Evolutionary conservation across 257 asterid species (phyloP).

Genomic region (Solanum ossicruentum): DNA sequence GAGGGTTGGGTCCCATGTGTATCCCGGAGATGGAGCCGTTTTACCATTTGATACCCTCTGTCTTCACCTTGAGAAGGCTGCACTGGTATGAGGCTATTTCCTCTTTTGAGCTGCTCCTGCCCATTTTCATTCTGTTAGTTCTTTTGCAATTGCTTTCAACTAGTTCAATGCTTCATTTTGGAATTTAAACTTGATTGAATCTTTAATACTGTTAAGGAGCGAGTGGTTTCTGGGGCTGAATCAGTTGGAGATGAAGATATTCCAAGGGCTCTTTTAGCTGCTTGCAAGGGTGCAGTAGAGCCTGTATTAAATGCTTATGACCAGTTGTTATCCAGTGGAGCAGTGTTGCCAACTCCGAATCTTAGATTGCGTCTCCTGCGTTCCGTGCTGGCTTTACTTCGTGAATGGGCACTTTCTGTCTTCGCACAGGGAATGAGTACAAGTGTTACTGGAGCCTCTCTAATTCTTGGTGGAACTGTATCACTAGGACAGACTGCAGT

Average conservation of each 20-base stretch:
- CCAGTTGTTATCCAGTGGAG: constrained; percentile 69
- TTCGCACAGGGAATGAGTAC: constrained; percentile 73
- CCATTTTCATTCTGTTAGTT: neutral
- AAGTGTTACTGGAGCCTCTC: constrained; percentile 71
- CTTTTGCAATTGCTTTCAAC: neutral
- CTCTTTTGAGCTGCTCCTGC: neutral
- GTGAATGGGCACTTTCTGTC: constrained; percentile 79
- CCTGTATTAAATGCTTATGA: constrained; percentile 80
- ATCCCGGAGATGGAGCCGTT: constrained; percentile 78
- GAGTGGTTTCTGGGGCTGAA: constrained; percentile 59
- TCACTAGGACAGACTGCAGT: constrained; percentile 44
- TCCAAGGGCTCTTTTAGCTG: constrained; percentile 76
- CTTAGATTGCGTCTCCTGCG: constrained; percentile 73
- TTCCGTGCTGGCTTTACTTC: constrained; percentile 68
- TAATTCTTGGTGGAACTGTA: constrained; percentile 63
- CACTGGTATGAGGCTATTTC: constrained; percentile 22
- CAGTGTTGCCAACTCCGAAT: constrained; percentile 53
- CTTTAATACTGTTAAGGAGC: constrained; percentile 34
- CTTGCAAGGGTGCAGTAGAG: constrained; percentile 83
- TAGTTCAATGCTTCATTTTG: neutral
- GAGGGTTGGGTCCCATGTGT: constrained; percentile 78
- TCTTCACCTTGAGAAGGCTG: constrained; percentile 91
- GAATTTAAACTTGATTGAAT: neutral
- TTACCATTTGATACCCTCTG: constrained; percentile 83
- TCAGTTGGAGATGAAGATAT: constrained; percentile 85